phyloP scores from a whole-genome alignment of 352 stramenopile species.

The Phytophthora agathidicida region DNA sequence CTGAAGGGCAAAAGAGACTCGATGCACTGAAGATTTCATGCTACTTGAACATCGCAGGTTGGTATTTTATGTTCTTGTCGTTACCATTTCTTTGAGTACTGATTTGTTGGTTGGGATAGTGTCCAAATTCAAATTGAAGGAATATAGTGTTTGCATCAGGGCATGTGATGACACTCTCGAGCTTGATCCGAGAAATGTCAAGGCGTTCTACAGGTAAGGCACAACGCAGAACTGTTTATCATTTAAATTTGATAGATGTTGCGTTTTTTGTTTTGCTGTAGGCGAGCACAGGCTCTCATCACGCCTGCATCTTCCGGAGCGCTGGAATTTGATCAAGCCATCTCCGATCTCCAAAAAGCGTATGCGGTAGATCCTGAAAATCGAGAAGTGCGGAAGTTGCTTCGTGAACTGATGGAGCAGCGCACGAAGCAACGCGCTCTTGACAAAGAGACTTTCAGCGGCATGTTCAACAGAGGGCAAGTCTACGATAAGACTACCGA shows the following conservation, averaged over 20 bases:
- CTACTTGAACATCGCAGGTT: conserved; percentile 86
- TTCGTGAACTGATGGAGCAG: conserved; percentile 74
- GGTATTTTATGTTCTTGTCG: conserved; percentile 3
- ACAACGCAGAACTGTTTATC: background rate
- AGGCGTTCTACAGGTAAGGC: conserved; percentile 74
- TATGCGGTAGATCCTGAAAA: conserved; percentile 65
- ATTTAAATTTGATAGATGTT: background rate
- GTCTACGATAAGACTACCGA: conserved; percentile 51
- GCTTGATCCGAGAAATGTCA: conserved; percentile 69
- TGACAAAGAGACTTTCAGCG: conserved; percentile 80
- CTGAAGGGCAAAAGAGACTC: conserved; percentile 49
- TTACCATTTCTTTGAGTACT: background rate
- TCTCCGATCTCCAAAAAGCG: conserved; percentile 74
- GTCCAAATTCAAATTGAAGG: conserved; percentile 81
- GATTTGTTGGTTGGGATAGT: conserved; percentile 39
- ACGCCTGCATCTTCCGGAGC: conserved; percentile 76
- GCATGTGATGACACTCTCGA: conserved; percentile 77
- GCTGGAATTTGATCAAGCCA: conserved; percentile 77
- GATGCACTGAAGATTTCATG: conserved; percentile 67
- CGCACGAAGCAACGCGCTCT: conserved; percentile 63
- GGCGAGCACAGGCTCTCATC: conserved; percentile 74
- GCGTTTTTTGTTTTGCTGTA: conserved; percentile 17
- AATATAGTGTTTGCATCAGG: conserved; percentile 60
- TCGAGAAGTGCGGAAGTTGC: conserved; percentile 65
- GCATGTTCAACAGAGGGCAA: conserved; percentile 80